These are phyloP conservation scores for Ophiostoma populinum DNA, from an alignment of 2,329 filamentous ascomycete genomes.

Conservation along the genomic window DNA sequence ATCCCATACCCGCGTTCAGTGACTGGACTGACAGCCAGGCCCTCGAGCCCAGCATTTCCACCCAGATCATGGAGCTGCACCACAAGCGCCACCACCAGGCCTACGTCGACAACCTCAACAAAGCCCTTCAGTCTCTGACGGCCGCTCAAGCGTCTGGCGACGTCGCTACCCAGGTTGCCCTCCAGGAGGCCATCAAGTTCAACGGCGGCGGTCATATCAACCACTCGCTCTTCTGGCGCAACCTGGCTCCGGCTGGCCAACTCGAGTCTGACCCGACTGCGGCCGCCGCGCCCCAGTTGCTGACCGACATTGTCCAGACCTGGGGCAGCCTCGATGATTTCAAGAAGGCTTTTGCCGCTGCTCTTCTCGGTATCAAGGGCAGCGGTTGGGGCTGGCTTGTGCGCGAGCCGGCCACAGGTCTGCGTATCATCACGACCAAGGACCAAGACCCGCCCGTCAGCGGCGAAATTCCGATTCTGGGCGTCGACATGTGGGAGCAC, in stretches of 20 bases:
- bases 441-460: conserved; percentile 64
- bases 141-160: conserved; percentile 36
- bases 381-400: conserved; percentile 84
- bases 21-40: conserved; percentile 11
- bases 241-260: conserved; percentile 45
- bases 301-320: conserved; percentile 40
- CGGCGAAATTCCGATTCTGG: conserved; percentile 51
- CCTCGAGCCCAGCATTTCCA: conserved; percentile 56
- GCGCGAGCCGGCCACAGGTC: conserved; percentile 36
- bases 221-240: conserved; percentile 54
- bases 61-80: conserved; percentile 93
- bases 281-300: conserved; percentile 21
- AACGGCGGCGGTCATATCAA: conserved; percentile 52
- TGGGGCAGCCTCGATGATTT: conserved; percentile 57
- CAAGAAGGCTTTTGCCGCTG: conserved; percentile 44
- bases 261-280: conserved; percentile 33
- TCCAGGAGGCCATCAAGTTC: conserved; percentile 49
- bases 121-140: conserved; percentile 53
- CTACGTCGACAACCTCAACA: conserved; percentile 81
- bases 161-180: conserved; percentile 39
- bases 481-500: conserved; percentile 88
- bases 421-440: conserved; percentile 66
- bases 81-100: conserved; percentile 90
- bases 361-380: conserved; percentile 57
- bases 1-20: background rate